A percentile compares a stretch with the other conserved stretches of the same genome.
phyloP scores from a whole-genome alignment of 2,329 filamentous ascomycete species.

The Alternaria longipes region DNA sequence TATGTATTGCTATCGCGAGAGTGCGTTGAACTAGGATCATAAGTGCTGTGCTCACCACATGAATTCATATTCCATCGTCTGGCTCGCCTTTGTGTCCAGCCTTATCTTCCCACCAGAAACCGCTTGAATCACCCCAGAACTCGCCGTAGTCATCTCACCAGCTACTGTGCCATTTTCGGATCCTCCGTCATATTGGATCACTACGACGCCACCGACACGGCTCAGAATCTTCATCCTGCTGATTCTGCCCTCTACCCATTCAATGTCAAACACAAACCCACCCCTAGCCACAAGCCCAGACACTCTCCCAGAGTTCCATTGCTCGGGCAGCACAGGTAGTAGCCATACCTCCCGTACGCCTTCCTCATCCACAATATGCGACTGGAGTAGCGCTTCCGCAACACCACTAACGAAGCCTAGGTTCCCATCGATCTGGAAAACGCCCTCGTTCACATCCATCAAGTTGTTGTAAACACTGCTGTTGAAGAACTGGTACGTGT shows the following conservation, averaged over 20 bases:
- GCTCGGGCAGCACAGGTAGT: constrained; percentile 20
- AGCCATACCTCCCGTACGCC: constrained; percentile 17
- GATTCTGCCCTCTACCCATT: constrained; percentile 18
- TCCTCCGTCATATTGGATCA: too few relatives aligned
- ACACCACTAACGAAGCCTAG: constrained; percentile 61
- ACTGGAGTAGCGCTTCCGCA: constrained; percentile 57
- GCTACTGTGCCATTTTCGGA: too few relatives aligned
- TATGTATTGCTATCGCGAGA: neutral
- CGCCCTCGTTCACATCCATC: constrained; percentile 18
- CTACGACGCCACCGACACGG: too few relatives aligned
- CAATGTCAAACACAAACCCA: constrained; percentile 29
- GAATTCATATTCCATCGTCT: constrained; percentile 8
- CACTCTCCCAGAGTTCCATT: constrained; percentile 23
- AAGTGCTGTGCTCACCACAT: neutral
- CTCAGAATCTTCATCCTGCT: too few relatives aligned
- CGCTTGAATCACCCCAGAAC: too few relatives aligned
- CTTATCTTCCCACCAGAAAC: too few relatives aligned
- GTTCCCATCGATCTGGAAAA: constrained; percentile 54
- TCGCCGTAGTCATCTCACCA: too few relatives aligned
- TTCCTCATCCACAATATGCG: constrained; percentile 16
- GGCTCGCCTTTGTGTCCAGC: neutral
- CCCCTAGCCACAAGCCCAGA: constrained; percentile 26
- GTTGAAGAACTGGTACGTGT: constrained; percentile 36
- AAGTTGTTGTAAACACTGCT: constrained; percentile 18
- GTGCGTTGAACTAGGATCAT: neutral